phyloP scores from a whole-genome alignment of 2,329 filamentous ascomycete species.

The Tolypocladium inflatum region DNA sequence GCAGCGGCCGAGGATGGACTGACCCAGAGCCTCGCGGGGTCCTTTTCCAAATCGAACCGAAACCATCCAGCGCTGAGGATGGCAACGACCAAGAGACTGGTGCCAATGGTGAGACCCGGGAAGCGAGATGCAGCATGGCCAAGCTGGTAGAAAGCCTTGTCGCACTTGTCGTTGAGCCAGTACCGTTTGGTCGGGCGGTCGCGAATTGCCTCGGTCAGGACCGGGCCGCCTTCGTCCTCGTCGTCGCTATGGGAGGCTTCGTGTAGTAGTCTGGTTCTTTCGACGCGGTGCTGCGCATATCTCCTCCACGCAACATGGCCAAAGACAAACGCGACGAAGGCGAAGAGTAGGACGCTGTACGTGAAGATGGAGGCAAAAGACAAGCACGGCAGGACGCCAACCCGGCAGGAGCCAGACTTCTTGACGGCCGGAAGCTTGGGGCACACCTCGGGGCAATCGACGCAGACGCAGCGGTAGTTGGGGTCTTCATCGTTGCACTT shows the following conservation, averaged over 20 bases:
- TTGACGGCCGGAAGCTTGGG: slow-evolving; percentile 71
- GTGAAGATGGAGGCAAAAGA: slow-evolving; percentile 87
- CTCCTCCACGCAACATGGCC: slow-evolving; percentile 69
- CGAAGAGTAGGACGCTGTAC: slow-evolving; percentile 66
- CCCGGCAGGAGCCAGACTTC: slow-evolving; percentile 61
- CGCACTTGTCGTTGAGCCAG: slow-evolving; percentile 72
- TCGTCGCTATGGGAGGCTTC: slow-evolving; percentile 80
- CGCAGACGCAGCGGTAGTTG: slow-evolving; percentile 80
- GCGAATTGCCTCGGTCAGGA: slow-evolving; percentile 65
- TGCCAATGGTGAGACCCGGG: slow-evolving; percentile 71
- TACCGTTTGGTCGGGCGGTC: slow-evolving; percentile 75
- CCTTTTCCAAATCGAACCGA: slow-evolving; percentile 77
- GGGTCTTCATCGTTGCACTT: slow-evolving; percentile 86
- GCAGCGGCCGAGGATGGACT: slow-evolving; percentile 85
- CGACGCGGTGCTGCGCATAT: slow-evolving; percentile 64
- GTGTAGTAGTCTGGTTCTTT: slow-evolving; percentile 78
- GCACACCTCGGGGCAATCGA: slow-evolving; percentile 84
- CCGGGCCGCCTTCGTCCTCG: slow-evolving; percentile 77
- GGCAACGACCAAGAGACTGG: slow-evolving; percentile 65
- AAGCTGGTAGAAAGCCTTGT: slow-evolving; percentile 68
- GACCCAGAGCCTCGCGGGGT: slow-evolving; percentile 94
- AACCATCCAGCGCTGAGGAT: slow-evolving; percentile 83
- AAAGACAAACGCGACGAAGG: slow-evolving; percentile 55
- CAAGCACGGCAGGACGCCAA: slow-evolving; percentile 82
- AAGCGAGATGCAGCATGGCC: slow-evolving; percentile 76